Conservation (phyloP, 2,329 filamentous ascomycete species). For the Diplodia scrobiculata region DNA sequence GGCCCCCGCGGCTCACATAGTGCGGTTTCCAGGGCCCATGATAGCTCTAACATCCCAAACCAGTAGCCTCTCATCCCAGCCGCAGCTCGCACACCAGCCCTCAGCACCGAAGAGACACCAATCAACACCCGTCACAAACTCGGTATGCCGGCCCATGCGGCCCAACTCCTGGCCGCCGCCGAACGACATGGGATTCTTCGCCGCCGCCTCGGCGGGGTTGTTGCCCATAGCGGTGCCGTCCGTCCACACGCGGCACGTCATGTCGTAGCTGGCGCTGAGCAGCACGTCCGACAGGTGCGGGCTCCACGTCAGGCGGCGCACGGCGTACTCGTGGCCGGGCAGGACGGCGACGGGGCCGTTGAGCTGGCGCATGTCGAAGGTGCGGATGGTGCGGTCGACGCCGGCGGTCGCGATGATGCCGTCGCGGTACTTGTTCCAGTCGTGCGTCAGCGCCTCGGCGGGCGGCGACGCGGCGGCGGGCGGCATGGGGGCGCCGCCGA, state of each 20-base stretch:
- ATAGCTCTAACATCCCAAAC: constrained; percentile 83
- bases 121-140: constrained; percentile 94
- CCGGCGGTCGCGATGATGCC: constrained; percentile 83
- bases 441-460: constrained; percentile 88
- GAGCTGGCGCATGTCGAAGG: constrained; percentile 84
- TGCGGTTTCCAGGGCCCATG: constrained; percentile 48
- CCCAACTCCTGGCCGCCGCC: constrained; percentile 72
- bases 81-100: constrained; percentile 91
- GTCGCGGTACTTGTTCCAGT: constrained; percentile 98
- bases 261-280: constrained; percentile 91
- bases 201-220: constrained; percentile 40
- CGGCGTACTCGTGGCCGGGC: constrained; percentile 86
- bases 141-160: constrained; percentile 87
- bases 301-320: constrained; percentile 84
- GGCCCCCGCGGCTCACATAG: neutral
- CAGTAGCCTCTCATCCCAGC: constrained; percentile 89
- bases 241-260: constrained; percentile 93
- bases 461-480: constrained; percentile 60
- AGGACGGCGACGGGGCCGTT: constrained; percentile 72
- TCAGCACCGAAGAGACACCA: constrained; percentile 97
- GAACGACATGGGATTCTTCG: constrained; percentile 44
- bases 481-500: constrained; percentile 42
- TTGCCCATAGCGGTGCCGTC: constrained; percentile 65
- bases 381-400: constrained; percentile 83
- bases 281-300: constrained; percentile 89